These are phyloP conservation scores for Diversispora eburnea DNA, from an alignment of 192 early-diverging fungal genomes.

Conservation along the genomic window DNA sequence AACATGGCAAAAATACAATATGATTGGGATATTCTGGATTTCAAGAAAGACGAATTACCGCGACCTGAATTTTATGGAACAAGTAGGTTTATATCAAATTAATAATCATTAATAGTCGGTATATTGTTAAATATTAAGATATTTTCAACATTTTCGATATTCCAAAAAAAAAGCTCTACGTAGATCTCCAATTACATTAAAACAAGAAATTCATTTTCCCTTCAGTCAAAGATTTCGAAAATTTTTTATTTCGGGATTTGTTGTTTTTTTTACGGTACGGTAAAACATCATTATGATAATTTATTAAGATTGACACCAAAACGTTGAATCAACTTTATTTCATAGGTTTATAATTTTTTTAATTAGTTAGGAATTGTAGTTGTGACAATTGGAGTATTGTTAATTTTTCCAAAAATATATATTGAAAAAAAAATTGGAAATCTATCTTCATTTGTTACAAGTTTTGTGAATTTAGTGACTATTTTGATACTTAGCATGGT, in stretches of 20 bases:
- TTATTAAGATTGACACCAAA: not conserved
- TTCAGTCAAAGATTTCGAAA: constrained; percentile 37
- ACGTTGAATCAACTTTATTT: not conserved
- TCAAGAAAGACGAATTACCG: constrained; percentile 48
- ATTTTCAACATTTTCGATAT: not conserved
- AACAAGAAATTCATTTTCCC: constrained; percentile 45
- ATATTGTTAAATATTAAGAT: not conserved
- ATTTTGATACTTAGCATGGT: constrained; percentile 55
- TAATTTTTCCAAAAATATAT: constrained; percentile 28
- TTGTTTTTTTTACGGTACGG: constrained; percentile 46
- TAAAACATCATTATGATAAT: not conserved
- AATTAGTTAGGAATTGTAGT: constrained; percentile 43
- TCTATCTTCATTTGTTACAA: constrained; percentile 35
- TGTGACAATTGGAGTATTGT: constrained; percentile 39
- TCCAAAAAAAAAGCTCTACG: constrained; percentile 17
- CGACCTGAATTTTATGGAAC: constrained; percentile 61
- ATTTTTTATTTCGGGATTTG: constrained; percentile 36
- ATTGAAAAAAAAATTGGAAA: constrained; percentile 33
- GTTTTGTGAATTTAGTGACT: constrained; percentile 47
- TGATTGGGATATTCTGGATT: constrained; percentile 55
- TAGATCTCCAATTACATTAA: constrained; percentile 52
- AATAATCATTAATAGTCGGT: not conserved
- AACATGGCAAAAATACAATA: constrained; percentile 45
- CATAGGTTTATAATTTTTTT: not conserved
- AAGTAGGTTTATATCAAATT: constrained; percentile 10